These are phyloP conservation scores for Immersiella caudata DNA, from an alignment of 495 filamentous ascomycete species.

Conservation along the genomic window DNA sequence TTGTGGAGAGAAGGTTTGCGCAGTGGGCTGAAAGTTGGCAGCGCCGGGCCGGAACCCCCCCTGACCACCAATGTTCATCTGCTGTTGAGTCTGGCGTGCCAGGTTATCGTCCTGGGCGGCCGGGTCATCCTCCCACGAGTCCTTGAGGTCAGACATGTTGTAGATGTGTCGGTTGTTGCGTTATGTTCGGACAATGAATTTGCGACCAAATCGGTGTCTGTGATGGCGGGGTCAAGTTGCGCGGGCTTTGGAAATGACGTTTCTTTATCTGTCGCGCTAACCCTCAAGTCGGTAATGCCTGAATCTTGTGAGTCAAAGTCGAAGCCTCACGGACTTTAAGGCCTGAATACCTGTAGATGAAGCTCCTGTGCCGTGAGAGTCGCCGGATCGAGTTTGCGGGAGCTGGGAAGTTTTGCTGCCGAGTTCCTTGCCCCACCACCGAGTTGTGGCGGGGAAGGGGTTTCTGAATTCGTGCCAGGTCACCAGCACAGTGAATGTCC, in stretches of 20 bases:
- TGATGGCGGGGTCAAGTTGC: constrained; percentile 12
- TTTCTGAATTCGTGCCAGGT: constrained; percentile 9
- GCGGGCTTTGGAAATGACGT: background rate
- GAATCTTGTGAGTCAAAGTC: constrained; percentile 7
- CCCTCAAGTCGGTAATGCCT: background rate
- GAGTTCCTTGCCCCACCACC: constrained; percentile 35
- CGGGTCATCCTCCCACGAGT: constrained; percentile 96
- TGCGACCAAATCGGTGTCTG: background rate
- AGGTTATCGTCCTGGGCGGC: constrained; percentile 85
- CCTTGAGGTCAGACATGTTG: constrained; percentile 75
- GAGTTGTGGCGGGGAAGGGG: constrained; percentile 33
- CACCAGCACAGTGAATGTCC: background rate
- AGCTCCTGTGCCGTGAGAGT: background rate
- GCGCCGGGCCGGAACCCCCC: constrained; percentile 73
- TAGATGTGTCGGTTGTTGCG: constrained; percentile 5
- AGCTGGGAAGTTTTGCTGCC: constrained; percentile 25
- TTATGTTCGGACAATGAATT: background rate
- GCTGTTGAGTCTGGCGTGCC: constrained; percentile 74
- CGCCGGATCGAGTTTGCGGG: constrained; percentile 10
- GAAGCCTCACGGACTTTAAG: background rate
- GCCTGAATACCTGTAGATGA: background rate
- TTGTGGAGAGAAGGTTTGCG: constrained; percentile 76
- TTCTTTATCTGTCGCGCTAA: background rate
- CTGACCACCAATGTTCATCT: constrained; percentile 68
- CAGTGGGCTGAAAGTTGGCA: constrained; percentile 78